A percentile compares a stretch with the other conserved stretches of the same genome.
Conservation (phyloP, 2,329 filamentous ascomycete species). For the Stemphylium vesicarium region DNA sequence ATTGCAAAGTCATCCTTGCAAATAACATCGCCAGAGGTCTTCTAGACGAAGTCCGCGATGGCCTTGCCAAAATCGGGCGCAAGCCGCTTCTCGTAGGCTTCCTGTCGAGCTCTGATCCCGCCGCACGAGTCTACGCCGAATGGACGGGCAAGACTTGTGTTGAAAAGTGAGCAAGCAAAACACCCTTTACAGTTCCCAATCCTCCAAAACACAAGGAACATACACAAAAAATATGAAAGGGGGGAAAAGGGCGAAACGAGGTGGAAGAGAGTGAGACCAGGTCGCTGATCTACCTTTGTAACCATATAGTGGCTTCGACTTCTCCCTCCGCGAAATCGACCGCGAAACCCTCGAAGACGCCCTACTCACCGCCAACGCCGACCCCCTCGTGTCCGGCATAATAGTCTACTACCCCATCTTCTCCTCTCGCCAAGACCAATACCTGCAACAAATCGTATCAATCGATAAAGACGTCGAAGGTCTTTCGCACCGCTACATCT, state of each 20-base stretch:
- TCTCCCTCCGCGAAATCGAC: slow-evolving; percentile 81
- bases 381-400: slow-evolving; percentile 79
- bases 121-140: slow-evolving; percentile 91
- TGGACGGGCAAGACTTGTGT: slow-evolving; percentile 96
- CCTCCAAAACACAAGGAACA: no score
- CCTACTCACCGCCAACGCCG: slow-evolving; percentile 82
- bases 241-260: no score
- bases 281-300: neutral
- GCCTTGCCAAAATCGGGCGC: slow-evolving; percentile 72
- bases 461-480: slow-evolving; percentile 95
- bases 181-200: no score
- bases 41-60: slow-evolving; percentile 77
- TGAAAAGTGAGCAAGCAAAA: slow-evolving; percentile 80
- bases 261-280: neutral
- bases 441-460: slow-evolving; percentile 92
- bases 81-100: slow-evolving; percentile 87
- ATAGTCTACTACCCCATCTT: slow-evolving; percentile 99
- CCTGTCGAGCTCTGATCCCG: slow-evolving; percentile 88
- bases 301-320: slow-evolving; percentile 77
- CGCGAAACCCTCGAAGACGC: slow-evolving; percentile 91
- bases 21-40: slow-evolving; percentile 84
- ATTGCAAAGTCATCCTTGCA: slow-evolving; percentile 93
- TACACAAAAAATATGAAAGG: no score
- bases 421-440: slow-evolving; percentile 86
- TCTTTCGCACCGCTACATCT: slow-evolving; percentile 89